Conservation (phyloP, 2,329 filamentous ascomycete species). For the Fusarium chaquense region DNA sequence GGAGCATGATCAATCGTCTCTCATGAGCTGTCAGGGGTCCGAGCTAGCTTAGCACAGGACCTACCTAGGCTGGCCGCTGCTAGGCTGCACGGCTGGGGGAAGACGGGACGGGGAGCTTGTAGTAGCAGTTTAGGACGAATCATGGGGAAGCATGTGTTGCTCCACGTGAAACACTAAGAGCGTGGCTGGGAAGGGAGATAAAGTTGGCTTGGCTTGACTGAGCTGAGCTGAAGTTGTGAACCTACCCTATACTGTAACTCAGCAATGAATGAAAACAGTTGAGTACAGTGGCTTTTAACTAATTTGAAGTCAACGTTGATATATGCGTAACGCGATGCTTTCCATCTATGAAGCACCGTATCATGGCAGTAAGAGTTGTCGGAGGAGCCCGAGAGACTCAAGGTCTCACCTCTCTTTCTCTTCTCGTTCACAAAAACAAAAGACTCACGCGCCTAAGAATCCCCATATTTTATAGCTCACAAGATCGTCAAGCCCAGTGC, state of each 20-base stretch:
- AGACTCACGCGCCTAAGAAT: conserved; percentile 32
- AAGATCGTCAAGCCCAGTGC: conserved; percentile 42
- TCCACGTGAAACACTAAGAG: conserved; percentile 42
- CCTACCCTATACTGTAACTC: conserved; percentile 2
- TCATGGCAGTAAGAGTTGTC: conserved; percentile 7
- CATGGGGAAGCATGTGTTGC: conserved; percentile 31
- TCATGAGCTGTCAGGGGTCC: conserved; percentile 24
- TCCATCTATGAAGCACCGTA: too few species aligned
- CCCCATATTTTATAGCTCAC: conserved; percentile 47
- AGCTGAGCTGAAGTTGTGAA: conserved; percentile 1
- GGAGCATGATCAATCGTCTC: conserved; percentile 39
- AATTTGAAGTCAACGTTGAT: background rate
- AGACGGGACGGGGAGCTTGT: background rate
- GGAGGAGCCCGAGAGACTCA: background rate
- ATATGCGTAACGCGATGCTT: background rate
- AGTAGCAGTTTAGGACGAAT: conserved; percentile 38
- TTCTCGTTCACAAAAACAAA: conserved; percentile 5
- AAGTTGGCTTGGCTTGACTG: background rate
- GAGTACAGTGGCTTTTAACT: background rate
- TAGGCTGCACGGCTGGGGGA: conserved; percentile 2
- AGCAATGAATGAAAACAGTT: background rate
- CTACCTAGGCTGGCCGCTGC: too few species aligned
- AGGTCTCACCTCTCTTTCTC: background rate
- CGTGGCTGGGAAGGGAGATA: conserved; percentile 25
- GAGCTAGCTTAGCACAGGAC: background rate